Conservation (phyloP, 495 filamentous ascomycete genomes). For the Bacidia rubella region DNA sequence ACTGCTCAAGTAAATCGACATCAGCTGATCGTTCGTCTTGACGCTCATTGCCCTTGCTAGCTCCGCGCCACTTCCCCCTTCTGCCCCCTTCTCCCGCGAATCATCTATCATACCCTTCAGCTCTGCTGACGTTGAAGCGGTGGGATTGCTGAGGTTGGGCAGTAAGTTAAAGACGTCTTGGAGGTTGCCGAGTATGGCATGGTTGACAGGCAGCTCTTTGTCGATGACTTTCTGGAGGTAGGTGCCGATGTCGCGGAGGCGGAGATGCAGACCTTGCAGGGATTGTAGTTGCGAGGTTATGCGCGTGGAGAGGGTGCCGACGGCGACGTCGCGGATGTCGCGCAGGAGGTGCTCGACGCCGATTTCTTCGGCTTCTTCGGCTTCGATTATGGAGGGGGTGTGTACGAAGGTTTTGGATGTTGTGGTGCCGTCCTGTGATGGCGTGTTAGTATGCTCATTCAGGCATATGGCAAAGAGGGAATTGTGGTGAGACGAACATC, state of each 20-base stretch:
- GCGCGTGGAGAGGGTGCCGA: constrained; percentile 94
- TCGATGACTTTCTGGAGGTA: constrained; percentile 95
- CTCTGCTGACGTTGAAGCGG: constrained; percentile 34
- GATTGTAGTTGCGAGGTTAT: constrained; percentile 97
- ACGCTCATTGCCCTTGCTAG: constrained; percentile 89
- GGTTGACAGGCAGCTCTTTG: constrained; percentile 85
- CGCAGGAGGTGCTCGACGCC: constrained; percentile 95
- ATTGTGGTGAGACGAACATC: constrained; percentile 51
- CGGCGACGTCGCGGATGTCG: constrained; percentile 95
- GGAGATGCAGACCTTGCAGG: constrained; percentile 87
- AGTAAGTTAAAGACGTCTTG: constrained; percentile 99
- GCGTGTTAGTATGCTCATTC: not conserved
- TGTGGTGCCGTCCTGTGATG: constrained; percentile 77
- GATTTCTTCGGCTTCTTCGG: constrained; percentile 97
- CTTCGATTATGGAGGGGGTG: constrained; percentile 97
- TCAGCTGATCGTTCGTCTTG: constrained; percentile 98
- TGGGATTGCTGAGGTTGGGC: constrained; percentile 85
- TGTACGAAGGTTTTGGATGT: constrained; percentile 97
- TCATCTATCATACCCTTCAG: constrained; percentile 16
- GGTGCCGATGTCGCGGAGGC: constrained; percentile 84
- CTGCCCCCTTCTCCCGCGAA: constrained; percentile 24
- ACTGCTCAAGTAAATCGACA: constrained; percentile 92
- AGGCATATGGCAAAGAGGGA: not conserved
- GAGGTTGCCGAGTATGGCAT: constrained; percentile 91
- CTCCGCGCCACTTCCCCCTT: constrained; percentile 68